Conservation (phyloP, 441 rosid genomes). For the Viola pubescens region DNA sequence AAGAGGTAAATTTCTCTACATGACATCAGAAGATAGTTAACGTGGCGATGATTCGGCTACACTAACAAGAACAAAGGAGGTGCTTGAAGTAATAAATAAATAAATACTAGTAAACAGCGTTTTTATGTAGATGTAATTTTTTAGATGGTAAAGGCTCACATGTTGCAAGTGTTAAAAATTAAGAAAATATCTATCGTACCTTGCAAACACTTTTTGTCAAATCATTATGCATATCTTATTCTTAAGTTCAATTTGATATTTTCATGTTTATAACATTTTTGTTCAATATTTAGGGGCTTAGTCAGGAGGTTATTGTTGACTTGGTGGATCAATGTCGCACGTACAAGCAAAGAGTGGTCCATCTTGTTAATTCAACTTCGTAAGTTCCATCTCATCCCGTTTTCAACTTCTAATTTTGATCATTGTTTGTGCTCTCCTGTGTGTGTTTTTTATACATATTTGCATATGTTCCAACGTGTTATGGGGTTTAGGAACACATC, state of each 20-base stretch:
- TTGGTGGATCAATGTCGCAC: conserved; percentile 95
- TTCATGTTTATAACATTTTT: not conserved
- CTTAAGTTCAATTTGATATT: not conserved
- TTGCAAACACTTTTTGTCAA: too few species aligned
- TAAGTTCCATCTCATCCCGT: conserved; percentile 34
- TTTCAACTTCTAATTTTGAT: not conserved
- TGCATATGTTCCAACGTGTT: not conserved
- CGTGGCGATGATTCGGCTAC: too few species aligned
- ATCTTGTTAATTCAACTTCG: conserved; percentile 96
- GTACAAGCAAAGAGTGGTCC: conserved; percentile 96
- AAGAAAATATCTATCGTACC: too few species aligned
- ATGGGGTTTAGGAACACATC: too few species aligned
- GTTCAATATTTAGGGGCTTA: conserved; percentile 56
- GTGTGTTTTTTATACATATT: not conserved
- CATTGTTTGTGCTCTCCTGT: not conserved
- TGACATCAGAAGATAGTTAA: too few species aligned
- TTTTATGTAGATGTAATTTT: too few species aligned
- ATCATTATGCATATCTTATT: too few species aligned
- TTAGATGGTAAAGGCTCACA: too few species aligned
- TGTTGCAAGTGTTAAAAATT: too few species aligned
- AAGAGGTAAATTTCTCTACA: conserved; percentile 51
- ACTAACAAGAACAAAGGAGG: too few species aligned
- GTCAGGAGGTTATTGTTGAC: conserved; percentile 96
- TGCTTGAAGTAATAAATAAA: too few species aligned
- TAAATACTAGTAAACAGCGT: too few species aligned